Base-by-base conservation (phyloP, 2,329 filamentous ascomycete genomes). In the Diaporthe vaccinii region DNA sequence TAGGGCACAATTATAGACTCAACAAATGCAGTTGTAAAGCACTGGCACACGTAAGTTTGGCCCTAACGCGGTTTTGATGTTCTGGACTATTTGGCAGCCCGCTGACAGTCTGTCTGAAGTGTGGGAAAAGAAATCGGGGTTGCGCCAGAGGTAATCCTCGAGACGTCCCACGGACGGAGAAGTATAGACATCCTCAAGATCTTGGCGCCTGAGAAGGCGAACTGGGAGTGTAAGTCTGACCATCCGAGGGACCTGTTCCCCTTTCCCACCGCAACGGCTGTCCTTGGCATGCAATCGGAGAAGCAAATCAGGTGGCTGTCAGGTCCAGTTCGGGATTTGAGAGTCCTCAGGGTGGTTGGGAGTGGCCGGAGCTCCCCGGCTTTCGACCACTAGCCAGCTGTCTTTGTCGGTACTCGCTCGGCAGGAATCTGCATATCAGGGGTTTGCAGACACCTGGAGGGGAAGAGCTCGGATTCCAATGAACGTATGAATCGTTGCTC, bases 121-220 rank as follows among this genome's bases (percentile, higher is more conserved):
- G 90, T 96, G 78, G 96, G 94, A 68, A 89, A 90, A 14, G 94
- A 98, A 82, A 93, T 98, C 80, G 94, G 94, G 34, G 93, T 98
- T 31, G 91, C 95, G 78, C 94, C 95, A n/a, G 89, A 93, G 65
- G 90, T 93, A 61, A 98, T 99, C 80, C 89, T 98, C 36, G 90
- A 95, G 80, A 98, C 95, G 14, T 98, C 95, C 7, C 97, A 99
- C 84, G 97, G 97, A 77, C 91, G 96, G 76, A 89, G 97, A 75
- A 95, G 92, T 78, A 98, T 98, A 80, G 97, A 99, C 80, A 92
- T 94, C 3, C 88, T 99, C 75, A 91, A 91, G 82, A 87, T 96
- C 39, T 90, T 98, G 75, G 93, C 94, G 77, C 94, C 95, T 22
- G 92, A 94, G 79, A 95, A 95, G 82, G 97, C 97, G 57, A 98